Evolutionary conservation across 352 stramenopile species (phyloP), one percentile per base, ranked within the genome.

Genomic region (Globisporangium okanoganense): DNA sequence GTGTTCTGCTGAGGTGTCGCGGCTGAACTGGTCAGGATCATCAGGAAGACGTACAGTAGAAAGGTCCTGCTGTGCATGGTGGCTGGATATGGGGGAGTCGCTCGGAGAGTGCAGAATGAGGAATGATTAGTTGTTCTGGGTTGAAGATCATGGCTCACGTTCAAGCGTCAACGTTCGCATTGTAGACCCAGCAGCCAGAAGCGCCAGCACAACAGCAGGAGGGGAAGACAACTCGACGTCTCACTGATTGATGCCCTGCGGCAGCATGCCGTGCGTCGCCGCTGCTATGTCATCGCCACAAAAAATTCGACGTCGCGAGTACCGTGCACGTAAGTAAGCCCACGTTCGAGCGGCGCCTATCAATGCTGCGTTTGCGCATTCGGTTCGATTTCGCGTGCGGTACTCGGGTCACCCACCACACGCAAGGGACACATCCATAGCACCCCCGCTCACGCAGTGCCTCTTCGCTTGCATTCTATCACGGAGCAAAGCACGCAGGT

Each of bases 31-130:
- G 49, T 12, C 2, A 55, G 10, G 7, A 58, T 20, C 6, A 22
- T 6, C 9, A 56, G 16, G 29, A 35, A 43, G 5, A 47, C 41
- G n/a, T 8, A 49, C 10, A 41, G 18, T 0, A 51, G 10, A 9
- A 25, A 29, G n/a, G 29, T 20, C 52, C 52, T 49, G 25, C 43
- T 49, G n/a, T 31, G 60, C 60, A 61, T 66, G 4, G 58, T 18
- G 29, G 2, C 38, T 54, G 27, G 24, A 35, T 7, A 6, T 33
- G 4, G 27, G 18, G 27, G 12, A 24, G 13, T 55, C 12, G 14
- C 5, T 41, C 43, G 14, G 5, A 18, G 14, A 2, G 13, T 20
- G 27, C 41, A 35, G 52, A 62, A 54, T 29, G 41, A 9, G 27
- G 41, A 54, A 40, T 62, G 56, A 54, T 14, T 1, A 5, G 18